Base-by-base conservation (phyloP, 768 basidiomycete genomes). In the Boletus pseudopeckii region DNA sequence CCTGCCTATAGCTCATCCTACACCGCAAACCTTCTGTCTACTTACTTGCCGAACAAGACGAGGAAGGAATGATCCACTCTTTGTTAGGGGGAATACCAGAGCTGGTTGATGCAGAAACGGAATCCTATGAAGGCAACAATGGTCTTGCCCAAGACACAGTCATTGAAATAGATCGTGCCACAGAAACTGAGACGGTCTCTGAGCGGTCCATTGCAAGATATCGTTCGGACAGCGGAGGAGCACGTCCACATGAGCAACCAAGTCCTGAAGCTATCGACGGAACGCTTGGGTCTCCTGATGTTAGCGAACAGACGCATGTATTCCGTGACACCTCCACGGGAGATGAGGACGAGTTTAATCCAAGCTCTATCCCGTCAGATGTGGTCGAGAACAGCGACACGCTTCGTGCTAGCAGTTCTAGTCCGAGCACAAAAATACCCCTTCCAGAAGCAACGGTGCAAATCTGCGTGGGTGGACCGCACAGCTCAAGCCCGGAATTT, bases 51-150 rank as follows among this genome's bases (percentile, higher is more conserved):
- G 74, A 80, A 48, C 86, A 85, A 62, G 86, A 82, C 22, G 89
- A 90, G 58, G 89, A 88, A 3, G 87, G 90, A 24, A 90, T 90
- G 88, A 74, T 89, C 36, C 90, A 92, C 67, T 85, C 88, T 4
- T 61, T 90, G 10, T 74, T 92, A 17, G 85, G 80, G 42, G 73
- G 78, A n/a, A 64, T 90, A 24, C 86, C 87, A 0, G 73, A 77
- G n/a, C 66, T 89, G 6, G 48, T 65, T 42, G 63, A 69, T 47
- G 41, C 44, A 8, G 60, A 60, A 9, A 47, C 44, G 5, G 59
- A 57, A 24, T 17, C 20, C 9, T 26, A 22, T 14, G 30, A 32
- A 34, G n/a, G 24, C 13, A 14, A 37, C 26, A 14, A 39, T 17
- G 33, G 33, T 37, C 18, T 36, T 36, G 2, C 30, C 3, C 48